Conservation (phyloP, 2,329 filamentous ascomycete genomes). For the Fusarium acutatum region DNA sequence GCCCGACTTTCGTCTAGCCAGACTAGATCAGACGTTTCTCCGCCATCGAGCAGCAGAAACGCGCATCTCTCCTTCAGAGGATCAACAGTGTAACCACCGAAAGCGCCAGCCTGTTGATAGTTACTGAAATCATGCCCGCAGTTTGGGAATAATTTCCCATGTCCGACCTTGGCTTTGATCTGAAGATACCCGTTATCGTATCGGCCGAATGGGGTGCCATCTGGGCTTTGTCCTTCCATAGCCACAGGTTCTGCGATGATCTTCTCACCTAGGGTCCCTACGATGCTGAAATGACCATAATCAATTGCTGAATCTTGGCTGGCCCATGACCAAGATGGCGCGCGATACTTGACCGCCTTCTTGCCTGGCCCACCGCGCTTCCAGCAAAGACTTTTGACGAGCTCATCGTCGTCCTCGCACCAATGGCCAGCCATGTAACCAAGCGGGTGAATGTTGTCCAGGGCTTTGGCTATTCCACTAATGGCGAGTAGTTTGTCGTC, state of each 20-base stretch:
- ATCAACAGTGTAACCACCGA: neutral
- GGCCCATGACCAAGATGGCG: slow-evolving; percentile 6
- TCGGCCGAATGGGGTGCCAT: neutral
- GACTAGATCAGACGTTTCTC: neutral
- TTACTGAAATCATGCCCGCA: neutral
- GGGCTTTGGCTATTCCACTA: neutral
- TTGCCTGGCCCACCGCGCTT: neutral
- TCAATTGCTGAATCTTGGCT: neutral
- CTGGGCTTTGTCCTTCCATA: neutral
- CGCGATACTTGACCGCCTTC: neutral
- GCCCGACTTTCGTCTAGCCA: neutral
- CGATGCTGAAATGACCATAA: neutral
- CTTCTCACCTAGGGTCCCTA: accelerated
- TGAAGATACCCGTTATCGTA: neutral
- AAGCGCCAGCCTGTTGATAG: neutral
- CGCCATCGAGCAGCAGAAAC: neutral
- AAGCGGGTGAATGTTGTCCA: neutral
- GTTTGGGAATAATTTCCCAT: neutral
- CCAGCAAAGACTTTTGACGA: neutral
- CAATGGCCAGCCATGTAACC: slow-evolving; percentile 7
- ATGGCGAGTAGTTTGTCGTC: slow-evolving; percentile 8
- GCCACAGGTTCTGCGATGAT: neutral
- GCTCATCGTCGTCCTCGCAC: neutral
- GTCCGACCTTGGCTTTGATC: neutral
- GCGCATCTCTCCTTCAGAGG: neutral